A percentile compares a stretch with the other conserved stretches of the same genome.
These are phyloP conservation scores for Globisporangium mamillatum DNA, from an alignment of 352 stramenopile species.

Conservation along the genomic window DNA sequence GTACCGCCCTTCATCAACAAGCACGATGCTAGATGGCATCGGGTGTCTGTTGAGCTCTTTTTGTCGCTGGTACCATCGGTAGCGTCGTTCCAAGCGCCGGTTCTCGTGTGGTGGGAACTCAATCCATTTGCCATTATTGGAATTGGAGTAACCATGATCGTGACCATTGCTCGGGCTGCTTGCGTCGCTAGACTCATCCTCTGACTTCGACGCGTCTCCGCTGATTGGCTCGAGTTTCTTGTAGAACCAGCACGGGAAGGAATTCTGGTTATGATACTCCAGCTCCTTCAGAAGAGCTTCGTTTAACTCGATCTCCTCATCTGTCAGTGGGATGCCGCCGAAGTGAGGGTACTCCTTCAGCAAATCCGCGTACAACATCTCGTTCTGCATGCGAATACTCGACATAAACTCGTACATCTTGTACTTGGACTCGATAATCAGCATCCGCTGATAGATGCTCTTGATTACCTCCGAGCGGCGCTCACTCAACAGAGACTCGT, in stretches of 20 bases:
- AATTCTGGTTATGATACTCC: constrained; percentile 45
- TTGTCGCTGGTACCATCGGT: constrained; percentile 60
- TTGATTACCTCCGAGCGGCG: constrained; percentile 62
- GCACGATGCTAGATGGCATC: constrained; percentile 49
- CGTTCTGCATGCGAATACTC: constrained; percentile 81
- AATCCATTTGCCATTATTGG: constrained; percentile 51
- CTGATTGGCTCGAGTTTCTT: constrained; percentile 42
- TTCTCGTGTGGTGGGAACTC: constrained; percentile 77
- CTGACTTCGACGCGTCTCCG: not conserved
- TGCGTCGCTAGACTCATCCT: not conserved
- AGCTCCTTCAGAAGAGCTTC: constrained; percentile 37
- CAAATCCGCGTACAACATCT: constrained; percentile 76
- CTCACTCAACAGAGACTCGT: constrained; percentile 65
- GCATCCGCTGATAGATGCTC: constrained; percentile 71
- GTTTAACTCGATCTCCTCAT: constrained; percentile 42
- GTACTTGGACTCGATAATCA: constrained; percentile 67
- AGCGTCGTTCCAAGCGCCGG: constrained; percentile 64
- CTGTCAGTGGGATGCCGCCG: constrained; percentile 43
- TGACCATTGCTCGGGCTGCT: not conserved
- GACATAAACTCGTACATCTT: constrained; percentile 85
- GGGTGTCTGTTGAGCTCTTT: constrained; percentile 37
- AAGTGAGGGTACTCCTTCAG: constrained; percentile 49
- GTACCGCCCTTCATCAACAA: constrained; percentile 81
- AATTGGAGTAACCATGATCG: not conserved
- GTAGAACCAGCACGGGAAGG: constrained; percentile 85